A percentile compares a stretch with the other conserved stretches of the same genome.
These are phyloP conservation scores for Ascochyta viciae-villosae DNA, from an alignment of 2,329 filamentous ascomycete species.

Conservation along the genomic window DNA sequence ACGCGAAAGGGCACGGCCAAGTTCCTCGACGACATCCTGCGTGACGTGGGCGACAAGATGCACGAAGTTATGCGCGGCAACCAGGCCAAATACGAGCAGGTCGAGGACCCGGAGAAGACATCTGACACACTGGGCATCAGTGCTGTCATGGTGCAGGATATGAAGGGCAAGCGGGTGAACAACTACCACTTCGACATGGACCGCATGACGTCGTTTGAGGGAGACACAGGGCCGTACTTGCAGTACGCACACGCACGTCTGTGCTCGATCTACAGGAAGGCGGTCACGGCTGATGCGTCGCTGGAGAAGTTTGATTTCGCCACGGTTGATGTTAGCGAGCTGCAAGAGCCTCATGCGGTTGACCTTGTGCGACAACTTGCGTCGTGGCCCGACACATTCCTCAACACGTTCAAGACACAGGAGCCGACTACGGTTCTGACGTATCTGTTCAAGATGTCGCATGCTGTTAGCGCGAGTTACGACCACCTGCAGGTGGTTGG, in stretches of 20 bases:
- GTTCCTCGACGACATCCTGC: constrained; percentile 58
- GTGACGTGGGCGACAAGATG: constrained; percentile 86
- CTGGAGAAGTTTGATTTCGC: constrained; percentile 61
- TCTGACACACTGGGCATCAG: constrained; percentile 92
- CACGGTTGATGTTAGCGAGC: constrained; percentile 72
- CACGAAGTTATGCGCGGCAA: constrained; percentile 97
- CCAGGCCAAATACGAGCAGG: constrained; percentile 85
- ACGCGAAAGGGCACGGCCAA: constrained; percentile 67
- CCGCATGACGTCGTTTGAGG: constrained; percentile 82
- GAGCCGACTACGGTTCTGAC: constrained; percentile 74
- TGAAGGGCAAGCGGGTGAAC: constrained; percentile 86
- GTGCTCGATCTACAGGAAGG: constrained; percentile 59
- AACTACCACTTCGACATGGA: constrained; percentile 79
- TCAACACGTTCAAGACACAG: constrained; percentile 83
- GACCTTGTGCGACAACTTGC: constrained; percentile 78
- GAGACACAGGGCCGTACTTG: constrained; percentile 83
- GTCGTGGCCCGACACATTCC: constrained; percentile 84
- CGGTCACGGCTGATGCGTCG: constrained; percentile 57
- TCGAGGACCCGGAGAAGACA: constrained; percentile 79
- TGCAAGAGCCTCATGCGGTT: constrained; percentile 74
- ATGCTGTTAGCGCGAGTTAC: constrained; percentile 80
- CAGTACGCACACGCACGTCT: constrained; percentile 71
- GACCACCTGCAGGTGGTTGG: constrained; percentile 84
- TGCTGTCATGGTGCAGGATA: constrained; percentile 97
- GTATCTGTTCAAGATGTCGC: constrained; percentile 87